Evolutionary conservation across 805 yeast species (phyloP), one percentile per base, ranked within the genome.

Genomic region (Millerago galiae): DNA sequence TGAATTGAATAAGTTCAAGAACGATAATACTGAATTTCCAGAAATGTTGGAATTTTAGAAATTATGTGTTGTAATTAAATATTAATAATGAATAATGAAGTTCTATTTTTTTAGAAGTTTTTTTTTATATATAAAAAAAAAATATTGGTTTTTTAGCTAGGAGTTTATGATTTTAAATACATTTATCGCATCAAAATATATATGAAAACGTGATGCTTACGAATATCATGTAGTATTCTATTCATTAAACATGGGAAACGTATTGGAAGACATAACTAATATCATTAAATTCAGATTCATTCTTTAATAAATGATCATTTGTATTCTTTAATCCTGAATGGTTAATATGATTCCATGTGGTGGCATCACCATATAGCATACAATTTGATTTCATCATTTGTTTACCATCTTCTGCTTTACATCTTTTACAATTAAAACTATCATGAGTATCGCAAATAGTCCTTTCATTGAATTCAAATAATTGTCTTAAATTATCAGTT

Each of bases 361-460:
- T 93, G 0, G 98, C 86, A 63, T 93, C 99, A 49, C 99, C 99
- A 59, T 93, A 93, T 28, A 93, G 66, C 96, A 93, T 90, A 0
- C 95, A 95, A 0, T 81, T 77, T 0, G 96, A 74, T 50, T 75
- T 80, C 5, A 68, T 55, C 26, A 64, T 48, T 64, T 93, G 99
- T 37, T 67, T 68, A 0, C 81, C 84, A 12, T 64, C 60, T 4
- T 38, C 50, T 1, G 38, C 43, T 18, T 63, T 62, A 60, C 99
- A 93, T 49, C 98, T 68, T 60, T 80, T 82, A 67, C 99, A 93
- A 50, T 83, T 77, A 66, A 78, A 93, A 1, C 95, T 85, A 46
- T 85, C 95, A 55, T 93, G 99, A 0, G 99, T 93, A 51, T 91
- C 96, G 57, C 95, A 89, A 2, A 68, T 59, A 0, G 95, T 84